Conservation (phyloP, 2,329 filamentous ascomycete species). For the Calonectria montana region DNA sequence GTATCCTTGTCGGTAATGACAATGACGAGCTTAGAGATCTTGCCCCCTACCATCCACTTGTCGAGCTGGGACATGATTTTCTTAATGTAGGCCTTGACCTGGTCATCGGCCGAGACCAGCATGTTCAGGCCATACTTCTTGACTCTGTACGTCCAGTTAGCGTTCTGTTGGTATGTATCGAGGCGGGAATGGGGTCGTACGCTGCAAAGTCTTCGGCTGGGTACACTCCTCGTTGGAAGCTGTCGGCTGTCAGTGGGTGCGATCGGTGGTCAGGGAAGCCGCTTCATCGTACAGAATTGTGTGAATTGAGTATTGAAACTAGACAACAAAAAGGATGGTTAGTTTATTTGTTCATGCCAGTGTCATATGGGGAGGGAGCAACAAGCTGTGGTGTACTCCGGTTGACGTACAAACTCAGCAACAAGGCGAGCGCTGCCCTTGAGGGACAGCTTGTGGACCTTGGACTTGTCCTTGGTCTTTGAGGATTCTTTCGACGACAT, state of each 20-base stretch:
- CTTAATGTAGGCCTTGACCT: slow-evolving; percentile 99
- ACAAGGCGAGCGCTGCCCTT: slow-evolving; percentile 88
- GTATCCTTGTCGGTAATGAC: slow-evolving; percentile 98
- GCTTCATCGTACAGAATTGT: slow-evolving; percentile 80
- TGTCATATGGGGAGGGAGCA: slow-evolving; percentile 23
- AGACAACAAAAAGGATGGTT: slow-evolving; percentile 6
- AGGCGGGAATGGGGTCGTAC: slow-evolving; percentile 59
- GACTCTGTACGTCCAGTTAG: slow-evolving; percentile 59
- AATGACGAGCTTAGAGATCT: slow-evolving; percentile 96
- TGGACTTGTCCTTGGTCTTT: slow-evolving; percentile 51
- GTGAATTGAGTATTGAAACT: slow-evolving; percentile 99
- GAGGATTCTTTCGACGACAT: slow-evolving; percentile 48
- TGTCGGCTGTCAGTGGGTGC: slow-evolving; percentile 47
- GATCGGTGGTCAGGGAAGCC: background rate
- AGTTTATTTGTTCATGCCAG: slow-evolving; percentile 6
- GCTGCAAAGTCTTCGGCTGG: slow-evolving; percentile 97
- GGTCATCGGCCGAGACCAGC: slow-evolving; percentile 96
- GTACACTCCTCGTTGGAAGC: slow-evolving; percentile 87
- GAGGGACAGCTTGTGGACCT: slow-evolving; percentile 93
- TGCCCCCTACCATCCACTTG: slow-evolving; percentile 96
- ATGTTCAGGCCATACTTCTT: slow-evolving; percentile 99
- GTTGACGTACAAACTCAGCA: slow-evolving; percentile 84
- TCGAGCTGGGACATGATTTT: slow-evolving; percentile 99
- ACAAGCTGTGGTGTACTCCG: background rate
- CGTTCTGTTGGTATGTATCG: background rate